phyloP scores from a whole-genome alignment of 345 rosid species.

The Microthlaspi erraticum region DNA sequence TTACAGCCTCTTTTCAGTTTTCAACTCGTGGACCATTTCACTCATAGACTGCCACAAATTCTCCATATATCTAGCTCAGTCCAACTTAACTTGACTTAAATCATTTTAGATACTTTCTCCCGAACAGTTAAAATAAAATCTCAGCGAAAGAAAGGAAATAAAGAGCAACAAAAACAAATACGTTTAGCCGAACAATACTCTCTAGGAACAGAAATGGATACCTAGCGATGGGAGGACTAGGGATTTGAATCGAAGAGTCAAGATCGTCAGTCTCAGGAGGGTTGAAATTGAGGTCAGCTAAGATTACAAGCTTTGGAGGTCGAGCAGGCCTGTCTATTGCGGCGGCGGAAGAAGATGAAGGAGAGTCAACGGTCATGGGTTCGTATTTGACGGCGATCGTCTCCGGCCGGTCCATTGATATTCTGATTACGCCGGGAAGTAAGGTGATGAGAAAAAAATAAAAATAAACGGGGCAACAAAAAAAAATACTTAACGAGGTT shows the following conservation, averaged over 20 bases:
- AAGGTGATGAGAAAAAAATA: background rate
- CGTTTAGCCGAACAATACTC: background rate
- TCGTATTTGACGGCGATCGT: constrained; percentile 57
- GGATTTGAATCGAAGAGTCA: constrained; percentile 43
- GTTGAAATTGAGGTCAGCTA: constrained; percentile 92
- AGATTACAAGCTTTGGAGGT: constrained; percentile 61
- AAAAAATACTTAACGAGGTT: background rate
- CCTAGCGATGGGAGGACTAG: constrained; percentile 58
- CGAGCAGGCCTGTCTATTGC: constrained; percentile 40
- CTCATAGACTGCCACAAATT: constrained; percentile 10
- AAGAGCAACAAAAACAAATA: background rate
- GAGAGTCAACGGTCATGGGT: constrained; percentile 45
- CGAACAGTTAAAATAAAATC: background rate
- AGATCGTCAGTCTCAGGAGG: constrained; percentile 78
- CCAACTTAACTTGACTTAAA: background rate
- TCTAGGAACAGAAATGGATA: constrained; percentile 22
- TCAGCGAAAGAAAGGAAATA: background rate
- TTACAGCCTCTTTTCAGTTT: background rate
- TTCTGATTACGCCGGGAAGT: constrained; percentile 17
- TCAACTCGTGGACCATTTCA: constrained; percentile 19
- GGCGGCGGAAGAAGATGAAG: constrained; percentile 39
- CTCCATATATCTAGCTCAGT: background rate
- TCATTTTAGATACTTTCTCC: too few relatives aligned
- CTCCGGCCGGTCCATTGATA: constrained; percentile 43
- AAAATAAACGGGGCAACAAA: background rate